These are phyloP conservation scores for Starmerella potacharoeniae DNA, from an alignment of 805 yeast genomes.

Conservation along the genomic window DNA sequence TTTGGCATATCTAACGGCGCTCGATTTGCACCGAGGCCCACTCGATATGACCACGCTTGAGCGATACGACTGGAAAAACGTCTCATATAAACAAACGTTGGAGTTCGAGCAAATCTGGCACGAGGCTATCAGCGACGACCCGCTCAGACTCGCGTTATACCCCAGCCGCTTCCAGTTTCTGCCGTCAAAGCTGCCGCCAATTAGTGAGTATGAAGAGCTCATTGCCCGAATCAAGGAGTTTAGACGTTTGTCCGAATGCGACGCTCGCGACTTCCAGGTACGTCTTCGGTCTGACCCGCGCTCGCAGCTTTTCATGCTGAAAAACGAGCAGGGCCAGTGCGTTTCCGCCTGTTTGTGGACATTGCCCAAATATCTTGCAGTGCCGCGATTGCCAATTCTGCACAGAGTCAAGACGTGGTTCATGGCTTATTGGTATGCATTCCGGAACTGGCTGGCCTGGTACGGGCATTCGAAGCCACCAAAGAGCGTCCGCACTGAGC, in stretches of 20 bases:
- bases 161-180: background rate
- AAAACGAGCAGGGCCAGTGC: background rate
- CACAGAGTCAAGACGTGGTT: background rate
- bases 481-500: background rate
- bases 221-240: background rate
- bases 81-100: background rate
- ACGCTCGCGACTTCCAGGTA: background rate
- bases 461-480: background rate
- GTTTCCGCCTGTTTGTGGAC: background rate
- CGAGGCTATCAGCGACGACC: slow-evolving; percentile 8
- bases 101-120: background rate
- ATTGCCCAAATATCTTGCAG: slow-evolving; percentile 3
- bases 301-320: background rate
- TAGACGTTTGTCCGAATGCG: background rate
- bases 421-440: background rate
- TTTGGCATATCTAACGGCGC: too few species aligned
- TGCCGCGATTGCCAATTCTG: background rate
- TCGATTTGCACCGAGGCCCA: background rate
- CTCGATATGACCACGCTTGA: background rate
- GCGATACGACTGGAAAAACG: background rate
- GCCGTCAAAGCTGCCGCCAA: background rate
- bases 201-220: slow-evolving; percentile 4
- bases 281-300: background rate
- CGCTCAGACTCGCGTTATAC: background rate
- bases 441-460: background rate